phyloP scores from a whole-genome alignment of 805 yeast genomes.

The Kuraishia ogatae region DNA sequence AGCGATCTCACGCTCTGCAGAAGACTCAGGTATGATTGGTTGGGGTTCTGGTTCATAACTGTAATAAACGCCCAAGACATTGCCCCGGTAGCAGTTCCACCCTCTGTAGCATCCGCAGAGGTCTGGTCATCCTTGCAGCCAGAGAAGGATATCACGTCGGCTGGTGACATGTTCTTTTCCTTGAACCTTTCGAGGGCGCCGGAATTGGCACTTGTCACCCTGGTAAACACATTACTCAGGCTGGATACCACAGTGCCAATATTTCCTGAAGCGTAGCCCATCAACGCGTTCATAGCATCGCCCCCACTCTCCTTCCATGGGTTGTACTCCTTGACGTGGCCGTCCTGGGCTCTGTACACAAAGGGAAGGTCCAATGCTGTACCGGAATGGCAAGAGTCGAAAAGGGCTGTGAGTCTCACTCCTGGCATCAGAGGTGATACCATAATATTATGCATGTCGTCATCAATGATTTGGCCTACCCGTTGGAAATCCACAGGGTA shows the following conservation, averaged over 20 bases:
- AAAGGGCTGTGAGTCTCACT: slow-evolving; percentile 61
- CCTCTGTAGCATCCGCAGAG: slow-evolving; percentile 57
- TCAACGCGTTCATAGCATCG: slow-evolving; percentile 45
- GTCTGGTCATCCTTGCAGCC: slow-evolving; percentile 77
- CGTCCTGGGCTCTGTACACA: slow-evolving; percentile 58
- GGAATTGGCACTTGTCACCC: slow-evolving; percentile 21
- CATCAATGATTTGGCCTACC: slow-evolving; percentile 59
- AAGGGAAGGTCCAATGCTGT: slow-evolving; percentile 68
- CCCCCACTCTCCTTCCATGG: slow-evolving; percentile 58
- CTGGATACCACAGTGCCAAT: slow-evolving; percentile 30
- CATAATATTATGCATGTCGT: slow-evolving; percentile 53
- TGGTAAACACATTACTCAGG: slow-evolving; percentile 24
- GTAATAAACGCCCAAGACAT: slow-evolving; percentile 66
- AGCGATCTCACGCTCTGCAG: slow-evolving; percentile 63
- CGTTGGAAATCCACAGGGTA: slow-evolving; percentile 63
- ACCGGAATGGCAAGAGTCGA: slow-evolving; percentile 77
- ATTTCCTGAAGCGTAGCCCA: slow-evolving; percentile 49
- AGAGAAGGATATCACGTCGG: slow-evolving; percentile 61
- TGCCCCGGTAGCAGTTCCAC: slow-evolving; percentile 64
- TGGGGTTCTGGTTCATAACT: slow-evolving; percentile 48
- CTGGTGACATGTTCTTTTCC: slow-evolving; percentile 52
- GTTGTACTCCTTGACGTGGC: slow-evolving; percentile 65
- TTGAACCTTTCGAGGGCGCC: slow-evolving; percentile 27
- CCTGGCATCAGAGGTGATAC: slow-evolving; percentile 59
- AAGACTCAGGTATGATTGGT: slow-evolving; percentile 60